Evolutionary conservation across 2,329 filamentous ascomycete species (phyloP), one percentile per base, ranked within the genome.

Genomic region (Knoxdaviesia proteae): DNA sequence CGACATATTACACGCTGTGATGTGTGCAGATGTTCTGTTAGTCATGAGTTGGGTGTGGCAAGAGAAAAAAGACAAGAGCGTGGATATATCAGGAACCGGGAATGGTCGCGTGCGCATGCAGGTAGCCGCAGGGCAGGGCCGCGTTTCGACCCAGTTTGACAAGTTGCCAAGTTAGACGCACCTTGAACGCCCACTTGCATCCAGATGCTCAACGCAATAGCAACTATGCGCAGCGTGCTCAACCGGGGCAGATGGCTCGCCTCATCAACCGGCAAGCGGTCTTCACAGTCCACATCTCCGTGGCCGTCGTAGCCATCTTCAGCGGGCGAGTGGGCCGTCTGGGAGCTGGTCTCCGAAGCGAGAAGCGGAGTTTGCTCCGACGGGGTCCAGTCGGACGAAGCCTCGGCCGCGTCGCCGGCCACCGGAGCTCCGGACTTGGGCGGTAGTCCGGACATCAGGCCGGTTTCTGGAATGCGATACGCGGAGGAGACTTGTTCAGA

Each of bases 1-100:
- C 8, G 77, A 83, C 59, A 87, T 83, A 53, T 90, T 90, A 47
- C 71, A 62, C 5, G 69, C 68, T 68, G 46, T 6, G 34, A 5
- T 20, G 29, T 5, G 34, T 9, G 3, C 20, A 20, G 20, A 20
- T 20, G 5, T 33, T 7, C 34, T 37, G 35, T 6, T 41, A n/a
- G 40, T 8, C 42, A 36, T 8, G 36, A 31, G 20, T 30, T 40
- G 4, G n/a, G 29, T 5, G 4, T 8, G 7, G 30, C 4, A 6
- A 32, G 29, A 5, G 10, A 34, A 31, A 32, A 35, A 34, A 20
- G 20, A 20, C 20, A 20, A 20, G 20, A 20, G 20, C 20, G 20
- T 20, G 20, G 20, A 20, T 20, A 20, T 20, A 20, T 20, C 20
- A 20, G 20, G 20, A 20, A 20, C 20, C 20, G 20, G 20, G 20